Base-by-base conservation (phyloP, 2,329 filamentous ascomycete species). In the Cephalotrichum gorgonifer region DNA sequence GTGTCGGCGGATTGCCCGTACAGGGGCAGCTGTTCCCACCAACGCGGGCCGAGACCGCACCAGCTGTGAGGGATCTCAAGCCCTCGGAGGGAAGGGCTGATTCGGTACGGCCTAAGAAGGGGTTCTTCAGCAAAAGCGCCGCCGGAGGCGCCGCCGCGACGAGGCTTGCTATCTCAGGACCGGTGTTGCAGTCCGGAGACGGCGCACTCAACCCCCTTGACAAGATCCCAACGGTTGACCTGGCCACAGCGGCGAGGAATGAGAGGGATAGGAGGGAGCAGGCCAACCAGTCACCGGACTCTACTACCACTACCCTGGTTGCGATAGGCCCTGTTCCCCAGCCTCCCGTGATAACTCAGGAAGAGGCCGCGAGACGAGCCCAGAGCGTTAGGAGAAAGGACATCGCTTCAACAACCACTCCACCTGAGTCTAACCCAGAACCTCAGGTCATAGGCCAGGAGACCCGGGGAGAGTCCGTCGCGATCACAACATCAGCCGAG, bases 121-220 rank as follows among this genome's bases (percentile, higher is more conserved):
- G 41, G 15, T 35, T 49, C 17, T 49, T 49, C 25, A 30, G 31
- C 28, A 48, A 26, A 30, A 41, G 47, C 8, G 28, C 47, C 20
- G 27, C 22, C 14, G 38, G 38, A 22, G 47, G 35, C 4, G 25
- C 22, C 23, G 42, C 47, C 3, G 59, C 58, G 6, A 66, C 64
- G 7, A 75, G 69, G 50, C 53, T 73, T 17, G 56, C 58, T 4
- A 79, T 79, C 30, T 78, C 75, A 11, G 64, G 67, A 12, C 76
- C 76, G 1, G 66, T 79, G 31, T 54, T 75, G 12, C 61, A 66
- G 51, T 58, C 65, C 17, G 53, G 54, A 44, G 12, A 26, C 17
- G 60, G 57, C 22, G 64, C 62, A 23, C 55, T 60, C 20, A 73
- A 68, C 48, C 67, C 73, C 0, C 56, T 72, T 35, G 63, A 62